Percentiles rank a stretch among this genome's conserved stretches.
Conservation (phyloP, 2,329 filamentous ascomycete genomes). For the Talaromyces sp. region DNA sequence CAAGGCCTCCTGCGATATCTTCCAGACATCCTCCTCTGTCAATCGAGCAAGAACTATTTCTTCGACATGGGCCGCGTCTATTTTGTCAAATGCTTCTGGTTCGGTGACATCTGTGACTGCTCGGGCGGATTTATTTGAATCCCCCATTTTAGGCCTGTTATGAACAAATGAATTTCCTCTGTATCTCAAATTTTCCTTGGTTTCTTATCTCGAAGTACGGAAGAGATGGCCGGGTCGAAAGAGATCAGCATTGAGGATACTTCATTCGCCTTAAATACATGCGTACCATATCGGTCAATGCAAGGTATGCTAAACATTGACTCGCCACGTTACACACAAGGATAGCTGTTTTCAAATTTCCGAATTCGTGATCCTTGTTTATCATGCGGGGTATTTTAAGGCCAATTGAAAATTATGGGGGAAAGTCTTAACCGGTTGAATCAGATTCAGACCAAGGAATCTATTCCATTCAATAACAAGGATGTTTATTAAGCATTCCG, state of each 20-base stretch:
- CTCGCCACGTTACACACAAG: not conserved
- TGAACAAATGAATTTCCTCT: not conserved
- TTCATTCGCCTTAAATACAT: not conserved
- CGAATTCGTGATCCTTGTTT: not conserved
- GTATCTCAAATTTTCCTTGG: not conserved
- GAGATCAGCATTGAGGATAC: not conserved
- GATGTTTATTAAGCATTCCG: not conserved
- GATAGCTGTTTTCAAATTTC: not conserved
- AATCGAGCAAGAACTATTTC: conserved; percentile 46
- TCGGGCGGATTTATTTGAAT: not conserved
- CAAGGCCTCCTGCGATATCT: conserved; percentile 42
- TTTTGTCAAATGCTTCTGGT: conserved; percentile 13
- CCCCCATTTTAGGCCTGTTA: not conserved
- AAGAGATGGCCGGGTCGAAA: no score
- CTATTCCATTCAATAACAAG: not conserved
- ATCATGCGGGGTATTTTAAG: not conserved
- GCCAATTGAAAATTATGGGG: not conserved
- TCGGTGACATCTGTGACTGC: conserved; percentile 15
- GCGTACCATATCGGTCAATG: not conserved
- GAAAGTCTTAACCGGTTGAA: not conserved
- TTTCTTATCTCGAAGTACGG: not conserved
- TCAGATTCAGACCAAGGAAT: not conserved
- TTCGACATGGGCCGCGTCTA: conserved; percentile 34
- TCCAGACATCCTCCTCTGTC: conserved; percentile 47
- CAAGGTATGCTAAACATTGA: not conserved